These are phyloP conservation scores for Neofusicoccum parvum DNA, from an alignment of 2,329 filamentous ascomycete genomes.

Conservation along the genomic window DNA sequence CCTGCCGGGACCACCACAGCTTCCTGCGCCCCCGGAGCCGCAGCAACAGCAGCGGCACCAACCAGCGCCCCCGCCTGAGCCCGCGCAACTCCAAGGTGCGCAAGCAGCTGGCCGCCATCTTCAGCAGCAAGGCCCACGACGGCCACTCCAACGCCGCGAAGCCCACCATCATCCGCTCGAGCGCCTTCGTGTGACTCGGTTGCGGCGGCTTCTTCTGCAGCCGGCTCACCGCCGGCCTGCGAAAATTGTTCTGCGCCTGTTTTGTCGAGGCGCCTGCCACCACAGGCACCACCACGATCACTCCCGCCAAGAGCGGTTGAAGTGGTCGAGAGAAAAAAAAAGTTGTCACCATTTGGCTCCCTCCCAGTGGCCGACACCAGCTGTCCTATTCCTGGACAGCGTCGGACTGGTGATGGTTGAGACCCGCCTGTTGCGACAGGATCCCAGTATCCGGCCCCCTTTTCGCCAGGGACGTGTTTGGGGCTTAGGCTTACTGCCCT, in stretches of 20 bases:
- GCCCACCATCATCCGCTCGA: not conserved
- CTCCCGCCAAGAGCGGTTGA: constrained; percentile 16
- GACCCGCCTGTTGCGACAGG: not conserved
- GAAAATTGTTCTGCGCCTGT: not conserved
- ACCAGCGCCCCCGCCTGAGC: not conserved
- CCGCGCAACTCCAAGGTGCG: constrained; percentile 12
- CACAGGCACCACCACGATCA: not conserved
- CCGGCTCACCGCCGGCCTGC: not conserved
- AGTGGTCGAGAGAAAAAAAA: not conserved
- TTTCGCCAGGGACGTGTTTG: not conserved
- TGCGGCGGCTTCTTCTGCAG: not conserved
- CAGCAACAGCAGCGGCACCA: not conserved
- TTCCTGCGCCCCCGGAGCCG: constrained; percentile 1
- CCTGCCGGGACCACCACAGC: constrained; percentile 4
- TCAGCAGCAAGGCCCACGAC: constrained; percentile 3
- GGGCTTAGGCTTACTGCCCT: constrained; percentile 10
- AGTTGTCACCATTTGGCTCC: not conserved
- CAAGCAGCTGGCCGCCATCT: constrained; percentile 17
- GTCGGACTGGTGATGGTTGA: not conserved
- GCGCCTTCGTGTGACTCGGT: constrained; percentile 13
- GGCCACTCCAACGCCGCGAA: not conserved
- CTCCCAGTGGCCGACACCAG: not conserved
- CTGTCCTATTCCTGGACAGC: not conserved
- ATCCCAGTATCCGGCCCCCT: not conserved
- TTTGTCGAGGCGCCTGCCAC: not conserved